phyloP scores from a whole-genome alignment of 495 filamentous ascomycete species.

The Barbatosphaeria neglecta region DNA sequence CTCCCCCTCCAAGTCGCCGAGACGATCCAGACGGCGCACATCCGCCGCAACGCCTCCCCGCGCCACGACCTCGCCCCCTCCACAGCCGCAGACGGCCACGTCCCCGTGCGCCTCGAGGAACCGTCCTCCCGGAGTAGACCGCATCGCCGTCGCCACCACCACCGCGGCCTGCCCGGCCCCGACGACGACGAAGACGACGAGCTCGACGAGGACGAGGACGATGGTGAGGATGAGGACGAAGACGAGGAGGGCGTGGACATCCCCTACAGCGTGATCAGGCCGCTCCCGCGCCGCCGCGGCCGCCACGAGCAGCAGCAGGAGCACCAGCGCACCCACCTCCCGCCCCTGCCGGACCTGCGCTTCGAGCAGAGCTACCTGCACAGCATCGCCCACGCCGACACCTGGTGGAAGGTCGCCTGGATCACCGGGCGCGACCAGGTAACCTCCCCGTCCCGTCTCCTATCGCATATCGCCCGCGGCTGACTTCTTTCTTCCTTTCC shows the following conservation, averaged over 20 bases:
- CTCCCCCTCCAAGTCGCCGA: constrained; percentile 54
- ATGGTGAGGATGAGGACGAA: constrained; percentile 25
- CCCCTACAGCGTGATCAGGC: constrained; percentile 44
- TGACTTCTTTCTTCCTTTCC: neutral
- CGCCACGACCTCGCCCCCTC: constrained; percentile 71
- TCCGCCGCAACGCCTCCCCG: constrained; percentile 56
- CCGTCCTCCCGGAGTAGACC: neutral
- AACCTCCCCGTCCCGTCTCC: constrained; percentile 1
- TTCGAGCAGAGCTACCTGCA: constrained; percentile 97
- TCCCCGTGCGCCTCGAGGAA: constrained; percentile 23
- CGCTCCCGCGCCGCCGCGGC: constrained; percentile 34
- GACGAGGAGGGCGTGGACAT: constrained; percentile 37
- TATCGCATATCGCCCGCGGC: too few species aligned
- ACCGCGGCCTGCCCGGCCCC: constrained; percentile 15
- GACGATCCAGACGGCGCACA: constrained; percentile 66
- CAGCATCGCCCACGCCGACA: constrained; percentile 65
- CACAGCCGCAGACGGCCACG: constrained; percentile 52
- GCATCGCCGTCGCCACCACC: too few species aligned
- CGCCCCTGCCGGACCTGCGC: constrained; percentile 81
- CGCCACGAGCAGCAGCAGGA: too few species aligned
- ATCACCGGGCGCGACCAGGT: constrained; percentile 88
- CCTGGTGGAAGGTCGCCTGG: constrained; percentile 62
- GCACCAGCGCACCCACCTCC: constrained; percentile 40
- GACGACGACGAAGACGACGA: constrained; percentile 17
- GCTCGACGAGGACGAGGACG: constrained; percentile 29